A percentile compares a stretch with the other conserved stretches of the same genome.
phyloP scores from a whole-genome alignment of 768 basidiomycete genomes.

The Tricholoma flavovirens region DNA sequence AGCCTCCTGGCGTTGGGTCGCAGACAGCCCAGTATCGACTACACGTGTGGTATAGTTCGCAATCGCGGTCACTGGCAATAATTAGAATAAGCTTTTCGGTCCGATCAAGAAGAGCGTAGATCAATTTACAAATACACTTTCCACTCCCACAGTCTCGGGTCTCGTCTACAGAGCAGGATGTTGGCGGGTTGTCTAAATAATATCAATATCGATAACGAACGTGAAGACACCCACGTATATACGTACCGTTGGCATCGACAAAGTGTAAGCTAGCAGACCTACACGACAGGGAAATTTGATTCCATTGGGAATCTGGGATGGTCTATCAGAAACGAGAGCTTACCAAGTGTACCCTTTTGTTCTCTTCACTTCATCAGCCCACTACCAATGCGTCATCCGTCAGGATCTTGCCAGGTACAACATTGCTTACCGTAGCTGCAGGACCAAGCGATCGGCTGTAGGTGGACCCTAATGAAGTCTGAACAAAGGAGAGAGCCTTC shows the following conservation, averaged over 20 bases:
- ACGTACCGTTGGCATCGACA: slow-evolving; percentile 43
- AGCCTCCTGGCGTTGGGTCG: slow-evolving; percentile 42
- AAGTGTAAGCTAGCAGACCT: slow-evolving; percentile 42
- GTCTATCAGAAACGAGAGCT: slow-evolving; percentile 1
- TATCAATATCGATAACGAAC: neutral
- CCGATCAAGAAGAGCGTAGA: slow-evolving; percentile 18
- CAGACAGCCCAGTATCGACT: slow-evolving; percentile 34
- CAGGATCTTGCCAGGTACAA: neutral
- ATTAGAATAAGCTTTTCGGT: neutral
- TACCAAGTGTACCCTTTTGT: slow-evolving; percentile 33
- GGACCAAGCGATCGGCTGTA: slow-evolving; percentile 42
- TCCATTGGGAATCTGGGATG: neutral
- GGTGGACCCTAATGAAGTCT: slow-evolving; percentile 36
- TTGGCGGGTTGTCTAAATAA: slow-evolving; percentile 38
- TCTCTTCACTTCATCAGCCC: slow-evolving; percentile 46
- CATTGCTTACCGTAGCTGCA: slow-evolving; percentile 35
- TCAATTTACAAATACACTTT: slow-evolving; percentile 34
- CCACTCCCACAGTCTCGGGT: slow-evolving; percentile 39
- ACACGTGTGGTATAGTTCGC: slow-evolving; percentile 52
- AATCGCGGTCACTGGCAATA: slow-evolving; percentile 41
- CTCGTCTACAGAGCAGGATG: slow-evolving; percentile 44
- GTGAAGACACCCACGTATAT: neutral
- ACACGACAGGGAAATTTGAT: neutral
- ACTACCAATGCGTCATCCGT: slow-evolving; percentile 23
- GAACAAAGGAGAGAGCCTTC: slow-evolving; percentile 41